phyloP scores from a whole-genome alignment of 495 filamentous ascomycete species.

The Talaromyces wortmannii region DNA sequence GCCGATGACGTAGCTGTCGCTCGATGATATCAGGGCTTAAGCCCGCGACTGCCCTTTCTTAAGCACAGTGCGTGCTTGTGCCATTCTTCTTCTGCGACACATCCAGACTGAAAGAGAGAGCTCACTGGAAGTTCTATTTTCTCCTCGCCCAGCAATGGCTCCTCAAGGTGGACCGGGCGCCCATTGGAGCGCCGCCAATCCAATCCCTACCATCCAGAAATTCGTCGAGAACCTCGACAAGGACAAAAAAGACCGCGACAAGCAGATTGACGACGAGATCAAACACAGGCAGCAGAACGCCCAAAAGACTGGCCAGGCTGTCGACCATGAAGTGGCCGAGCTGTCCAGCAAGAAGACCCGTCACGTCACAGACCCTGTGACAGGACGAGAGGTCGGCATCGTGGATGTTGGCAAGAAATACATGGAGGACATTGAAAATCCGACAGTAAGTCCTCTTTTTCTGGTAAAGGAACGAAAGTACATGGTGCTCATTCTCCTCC shows the following conservation, averaged over 20 bases:
- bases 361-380: constrained; percentile 79
- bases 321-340: constrained; percentile 31
- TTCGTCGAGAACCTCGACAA: constrained; percentile 73
- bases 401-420: constrained; percentile 69
- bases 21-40: not conserved
- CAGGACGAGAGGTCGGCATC: constrained; percentile 78
- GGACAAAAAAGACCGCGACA: constrained; percentile 71
- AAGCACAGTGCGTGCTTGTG: no score
- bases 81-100: no score
- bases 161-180: constrained; percentile 26
- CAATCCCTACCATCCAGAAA: constrained; percentile 78
- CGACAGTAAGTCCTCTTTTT: constrained; percentile 42
- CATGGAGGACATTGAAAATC: constrained; percentile 64
- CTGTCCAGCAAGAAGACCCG: constrained; percentile 48
- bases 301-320: constrained; percentile 28
- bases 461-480: no score
- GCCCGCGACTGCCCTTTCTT: not conserved
- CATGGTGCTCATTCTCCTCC: no score
- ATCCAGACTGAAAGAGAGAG: no score
- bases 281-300: constrained; percentile 25
- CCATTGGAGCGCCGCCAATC: constrained; percentile 50
- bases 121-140: no score
- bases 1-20: constrained; percentile 13
- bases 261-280: constrained; percentile 50
- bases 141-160: no score